Percentiles rank a stretch among this genome's conserved stretches.
Conservation (phyloP, 2,329 filamentous ascomycete species). For the Diaporthe humulicola region DNA sequence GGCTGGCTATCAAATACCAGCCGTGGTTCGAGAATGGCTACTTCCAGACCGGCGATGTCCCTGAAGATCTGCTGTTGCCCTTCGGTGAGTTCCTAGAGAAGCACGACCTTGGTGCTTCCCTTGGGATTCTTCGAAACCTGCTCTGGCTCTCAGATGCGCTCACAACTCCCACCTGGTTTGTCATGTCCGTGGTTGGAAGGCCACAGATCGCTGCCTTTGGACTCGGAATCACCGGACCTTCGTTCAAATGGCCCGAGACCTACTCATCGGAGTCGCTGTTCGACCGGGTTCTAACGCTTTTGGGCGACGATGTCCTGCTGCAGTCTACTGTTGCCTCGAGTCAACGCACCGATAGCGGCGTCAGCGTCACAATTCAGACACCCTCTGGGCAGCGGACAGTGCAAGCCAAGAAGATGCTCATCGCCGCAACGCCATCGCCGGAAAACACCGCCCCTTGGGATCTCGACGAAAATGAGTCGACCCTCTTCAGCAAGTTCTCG, state of each 20-base stretch:
- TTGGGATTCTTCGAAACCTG: conserved; percentile 20
- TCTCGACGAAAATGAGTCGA: conserved; percentile 46
- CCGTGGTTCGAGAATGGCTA: conserved; percentile 31
- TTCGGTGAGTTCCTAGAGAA: conserved; percentile 32
- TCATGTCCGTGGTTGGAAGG: conserved; percentile 41
- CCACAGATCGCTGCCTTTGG: conserved; percentile 24
- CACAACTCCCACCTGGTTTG: conserved; percentile 25
- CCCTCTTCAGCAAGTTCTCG: conserved; percentile 38
- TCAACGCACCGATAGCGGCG: conserved; percentile 45
- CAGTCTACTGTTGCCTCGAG: conserved; percentile 48
- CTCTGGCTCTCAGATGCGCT: conserved; percentile 28
- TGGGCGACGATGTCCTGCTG: conserved; percentile 51
- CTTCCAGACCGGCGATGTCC: conserved; percentile 19
- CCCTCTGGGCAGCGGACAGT: conserved; percentile 44
- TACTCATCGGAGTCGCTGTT: conserved; percentile 53
- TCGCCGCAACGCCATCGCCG: conserved; percentile 51
- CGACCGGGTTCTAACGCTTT: conserved; percentile 47
- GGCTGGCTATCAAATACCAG: conserved; percentile 21
- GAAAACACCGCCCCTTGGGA: conserved; percentile 49
- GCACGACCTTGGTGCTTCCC: conserved; percentile 28
- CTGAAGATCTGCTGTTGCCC: conserved; percentile 22
- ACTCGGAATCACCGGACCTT: background rate
- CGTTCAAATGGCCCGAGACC: conserved; percentile 32
- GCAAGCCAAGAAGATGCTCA: conserved; percentile 50
- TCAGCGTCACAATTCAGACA: conserved; percentile 44